Evolutionary conservation across 148 eudicot genomes (phyloP), one percentile per base, ranked within the genome.

Genomic region (Cornus controversa): DNA sequence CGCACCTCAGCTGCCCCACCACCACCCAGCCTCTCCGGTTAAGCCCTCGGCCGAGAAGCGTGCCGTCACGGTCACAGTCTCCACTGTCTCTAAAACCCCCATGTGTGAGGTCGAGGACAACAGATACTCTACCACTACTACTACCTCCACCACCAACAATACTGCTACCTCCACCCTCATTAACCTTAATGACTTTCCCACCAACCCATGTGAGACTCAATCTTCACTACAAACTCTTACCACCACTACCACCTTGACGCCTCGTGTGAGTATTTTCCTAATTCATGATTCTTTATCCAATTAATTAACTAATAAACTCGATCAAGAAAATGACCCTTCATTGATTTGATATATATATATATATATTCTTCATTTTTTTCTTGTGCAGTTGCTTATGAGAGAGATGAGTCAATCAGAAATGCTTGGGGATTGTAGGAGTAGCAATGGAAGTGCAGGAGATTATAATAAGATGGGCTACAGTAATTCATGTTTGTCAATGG

Each of bases 21-120:
- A 81, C 67, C 84, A 47, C 86, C 77, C 40, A 18, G 16, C 82
- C 15, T 68, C 83, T 9, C 87, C 81, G 0, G 83, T 91, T 40
- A 84, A 75, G 81, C 98, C 97, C 0, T 73, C 86, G 77, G 90
- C 98, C 0, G 88, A 85, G 73, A 87, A 78, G 58, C 85, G 86
- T 10, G 87, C 85, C 9, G 72, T 84, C 27, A 82, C 70, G 0
- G 83, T 81, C 22, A 76, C 85, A 0, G 83, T 77, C 26, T 75
- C 82, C 31, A 42, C 88, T 3, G 47, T 54, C 8, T 50, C 81
- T 18, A 69, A 36, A 27, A 54, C 69, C 11, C 31, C 11, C 37
- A 58, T 31, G 34, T 34, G 45, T 10, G 29, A 40, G 4, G 71
- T 62, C 24, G 83, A 75, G 8, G 53, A 66, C 40, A 73, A 31